These are phyloP conservation scores for Colletotrichum endophyticum DNA, from an alignment of 2,329 filamentous ascomycete species.

Conservation along the genomic window DNA sequence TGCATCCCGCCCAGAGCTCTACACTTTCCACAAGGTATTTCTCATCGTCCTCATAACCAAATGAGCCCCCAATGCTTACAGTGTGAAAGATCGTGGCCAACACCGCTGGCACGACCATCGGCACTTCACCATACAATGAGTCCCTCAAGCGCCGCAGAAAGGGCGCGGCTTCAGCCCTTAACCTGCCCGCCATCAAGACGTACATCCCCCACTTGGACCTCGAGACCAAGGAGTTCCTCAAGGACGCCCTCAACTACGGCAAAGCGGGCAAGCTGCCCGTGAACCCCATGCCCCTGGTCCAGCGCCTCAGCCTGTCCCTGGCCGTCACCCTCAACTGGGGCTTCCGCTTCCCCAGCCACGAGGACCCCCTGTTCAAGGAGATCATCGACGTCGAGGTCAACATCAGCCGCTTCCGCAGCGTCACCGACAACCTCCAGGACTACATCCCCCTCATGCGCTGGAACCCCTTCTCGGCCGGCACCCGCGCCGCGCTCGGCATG, in stretches of 20 bases:
- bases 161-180: conserved; percentile 69
- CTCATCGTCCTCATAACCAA: not conserved
- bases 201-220: conserved; percentile 62
- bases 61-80: not conserved
- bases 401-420: conserved; percentile 24
- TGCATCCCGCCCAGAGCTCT: conserved; percentile 68
- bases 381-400: conserved; percentile 26
- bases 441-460: conserved; percentile 26
- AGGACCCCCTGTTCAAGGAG: conserved; percentile 21
- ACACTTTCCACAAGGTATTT: conserved; percentile 58
- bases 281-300: conserved; percentile 66
- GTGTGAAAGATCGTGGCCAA: conserved; percentile 48
- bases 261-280: conserved; percentile 59
- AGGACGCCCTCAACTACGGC: conserved; percentile 63
- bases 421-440: conserved; percentile 25
- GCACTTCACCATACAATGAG: conserved; percentile 73
- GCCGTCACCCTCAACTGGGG: conserved; percentile 70
- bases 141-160: conserved; percentile 69
- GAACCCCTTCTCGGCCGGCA: not conserved
- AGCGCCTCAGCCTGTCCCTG: conserved; percentile 68
- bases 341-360: conserved; percentile 42
- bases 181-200: conserved; percentile 67
- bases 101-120: conserved; percentile 48
- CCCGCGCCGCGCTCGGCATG: conserved; percentile 21
- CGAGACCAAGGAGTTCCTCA: conserved; percentile 62